Conservation (phyloP, 768 basidiomycete species). For the Myochromella boudieri region DNA sequence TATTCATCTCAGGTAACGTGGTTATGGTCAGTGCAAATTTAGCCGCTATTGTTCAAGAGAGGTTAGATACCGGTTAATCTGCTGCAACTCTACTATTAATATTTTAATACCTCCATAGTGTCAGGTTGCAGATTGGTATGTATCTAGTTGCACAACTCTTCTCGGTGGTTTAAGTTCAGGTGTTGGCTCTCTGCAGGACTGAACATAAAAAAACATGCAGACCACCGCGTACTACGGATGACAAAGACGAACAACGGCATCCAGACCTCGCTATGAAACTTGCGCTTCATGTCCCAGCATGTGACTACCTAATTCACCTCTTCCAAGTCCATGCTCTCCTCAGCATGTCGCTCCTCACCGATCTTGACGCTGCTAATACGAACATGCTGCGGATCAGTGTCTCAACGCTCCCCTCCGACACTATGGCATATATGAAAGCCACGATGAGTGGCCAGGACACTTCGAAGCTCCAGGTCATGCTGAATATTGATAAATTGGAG, state of each 20-base stretch:
- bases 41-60: conserved; percentile 11
- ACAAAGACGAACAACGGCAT: not conserved
- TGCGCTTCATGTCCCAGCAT: conserved; percentile 3
- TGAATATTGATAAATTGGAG: conserved; percentile 2
- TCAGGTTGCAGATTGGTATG: conserved; percentile 11
- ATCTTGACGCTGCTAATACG: not conserved
- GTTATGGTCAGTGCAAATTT: conserved; percentile 8
- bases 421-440: conserved; percentile 6
- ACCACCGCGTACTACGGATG: conserved; percentile 1
- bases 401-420: conserved; percentile 2
- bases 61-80: not conserved
- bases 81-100: not conserved
- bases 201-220: conserved; percentile 11
- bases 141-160: not conserved
- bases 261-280: conserved; percentile 13
- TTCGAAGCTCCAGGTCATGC: conserved; percentile 6
- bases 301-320: conserved; percentile 10
- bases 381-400: conserved; percentile 12
- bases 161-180: too few species aligned
- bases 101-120: conserved; percentile 4
- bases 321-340: conserved; percentile 11
- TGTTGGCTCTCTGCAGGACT: conserved; percentile 3
- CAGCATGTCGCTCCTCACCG: conserved; percentile 8
- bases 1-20: not conserved
- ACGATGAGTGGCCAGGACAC: conserved; percentile 5